phyloP scores from a whole-genome alignment of 495 filamentous ascomycete genomes.

The Xylaria castorea region DNA sequence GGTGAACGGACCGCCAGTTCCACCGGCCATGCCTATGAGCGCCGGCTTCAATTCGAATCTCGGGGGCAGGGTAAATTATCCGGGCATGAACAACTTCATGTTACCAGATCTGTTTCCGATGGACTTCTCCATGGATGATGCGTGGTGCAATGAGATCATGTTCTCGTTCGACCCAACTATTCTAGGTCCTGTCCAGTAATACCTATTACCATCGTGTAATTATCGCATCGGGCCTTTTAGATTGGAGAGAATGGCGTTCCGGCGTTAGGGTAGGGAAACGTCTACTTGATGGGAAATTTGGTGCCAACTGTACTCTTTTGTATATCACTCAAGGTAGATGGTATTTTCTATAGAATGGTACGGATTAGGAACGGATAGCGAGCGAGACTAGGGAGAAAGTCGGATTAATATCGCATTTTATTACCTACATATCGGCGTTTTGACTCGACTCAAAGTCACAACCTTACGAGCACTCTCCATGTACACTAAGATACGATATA shows the following conservation, averaged over 20 bases:
- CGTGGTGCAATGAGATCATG: conserved; percentile 20
- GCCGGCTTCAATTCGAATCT: background rate
- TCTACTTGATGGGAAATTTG: background rate
- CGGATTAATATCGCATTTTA: background rate
- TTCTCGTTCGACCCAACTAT: conserved; percentile 11
- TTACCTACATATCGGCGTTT: background rate
- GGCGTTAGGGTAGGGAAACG: background rate
- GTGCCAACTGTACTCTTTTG: background rate
- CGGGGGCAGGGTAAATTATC: background rate
- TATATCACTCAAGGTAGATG: background rate
- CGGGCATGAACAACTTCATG: conserved; percentile 6
- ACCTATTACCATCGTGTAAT: background rate
- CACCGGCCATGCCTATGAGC: background rate
- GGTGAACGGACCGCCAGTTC: background rate
- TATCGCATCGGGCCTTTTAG: background rate
- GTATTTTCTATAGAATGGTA: background rate
- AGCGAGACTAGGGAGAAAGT: background rate
- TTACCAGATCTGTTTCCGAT: conserved; percentile 21
- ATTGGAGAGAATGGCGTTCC: background rate
- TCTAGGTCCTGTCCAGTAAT: background rate
- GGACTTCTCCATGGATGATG: conserved; percentile 24
- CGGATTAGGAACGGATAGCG: background rate
- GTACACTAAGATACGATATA: background rate
- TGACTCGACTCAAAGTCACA: background rate
- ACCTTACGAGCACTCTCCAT: background rate